Evolutionary conservation across 73 alveolate genomes (phyloP), one percentile per base, ranked within the genome.

Genomic region (Paramecium biaurelia): DNA sequence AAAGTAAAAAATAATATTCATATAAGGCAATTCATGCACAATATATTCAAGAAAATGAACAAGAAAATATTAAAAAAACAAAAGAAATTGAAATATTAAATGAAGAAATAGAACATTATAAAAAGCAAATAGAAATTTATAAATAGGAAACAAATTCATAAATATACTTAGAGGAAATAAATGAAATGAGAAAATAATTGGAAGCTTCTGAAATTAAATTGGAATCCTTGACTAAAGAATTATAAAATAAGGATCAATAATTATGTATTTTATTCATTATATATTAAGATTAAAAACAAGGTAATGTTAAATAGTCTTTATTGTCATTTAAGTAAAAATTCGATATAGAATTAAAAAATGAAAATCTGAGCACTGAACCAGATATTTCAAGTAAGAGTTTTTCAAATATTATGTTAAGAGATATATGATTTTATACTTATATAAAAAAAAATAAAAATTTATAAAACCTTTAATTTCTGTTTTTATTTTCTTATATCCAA

Each of bases 61-160:
- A 12, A 24, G 84, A 63, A 63, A n/a, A 26, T 30, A 14, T 30
- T 10, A 30, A 63, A 63, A 63, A 63, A 14, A 2, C 41, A 26
- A 63, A 63, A 30, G 84, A 63, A 63, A 63, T 63, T 6, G 84
- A 63, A 26, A 63, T 63, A 30, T 63, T 28, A 5, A 63, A 63
- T 23, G 84, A 63, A 18, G 84, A 63, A 63, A 63, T 63, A 63
- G 84, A 63, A 63, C 84, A 63, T 7, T 63, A 63, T 63, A 26
- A 63, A 63, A 63, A 63, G 26, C 7, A 63, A 24, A 63, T 63
- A 30, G 84, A 63, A 63, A 63, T 63, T 14, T 63, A 63, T 63
- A 63, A 63, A 63, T 30, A 30, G 5, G 84, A 63, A 26, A 14
- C 84, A 2, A 30, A 32, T 7, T 63, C 84, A 7, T 14, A 63